These are phyloP conservation scores for Macrocybe gigantea DNA, from an alignment of 768 basidiomycete genomes.

Conservation along the genomic window DNA sequence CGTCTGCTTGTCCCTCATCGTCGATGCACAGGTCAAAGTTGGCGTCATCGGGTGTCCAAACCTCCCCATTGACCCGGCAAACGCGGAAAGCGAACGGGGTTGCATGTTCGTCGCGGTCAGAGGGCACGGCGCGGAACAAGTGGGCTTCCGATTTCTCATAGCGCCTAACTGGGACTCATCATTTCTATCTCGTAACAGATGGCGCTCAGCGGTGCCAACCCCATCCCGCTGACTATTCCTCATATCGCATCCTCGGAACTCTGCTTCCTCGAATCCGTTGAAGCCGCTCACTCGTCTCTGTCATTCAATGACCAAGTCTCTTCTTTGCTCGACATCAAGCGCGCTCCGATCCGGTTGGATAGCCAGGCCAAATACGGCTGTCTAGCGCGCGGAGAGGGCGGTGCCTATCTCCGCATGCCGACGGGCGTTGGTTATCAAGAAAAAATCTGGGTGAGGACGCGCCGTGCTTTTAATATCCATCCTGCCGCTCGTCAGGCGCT, in stretches of 20 bases:
- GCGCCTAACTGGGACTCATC: neutral
- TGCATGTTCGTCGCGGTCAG: constrained; percentile 84
- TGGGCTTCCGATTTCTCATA: constrained; percentile 15
- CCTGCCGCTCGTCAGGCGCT: neutral
- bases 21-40: constrained; percentile 71
- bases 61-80: constrained; percentile 50
- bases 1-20: constrained; percentile 81
- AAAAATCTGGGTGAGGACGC: constrained; percentile 83
- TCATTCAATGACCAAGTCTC: constrained; percentile 76
- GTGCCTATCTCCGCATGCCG: constrained; percentile 76
- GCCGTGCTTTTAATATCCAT: neutral
- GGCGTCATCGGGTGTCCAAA: constrained; percentile 95
- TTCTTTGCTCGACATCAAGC: constrained; percentile 55
- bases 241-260: constrained; percentile 40
- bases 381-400: constrained; percentile 82
- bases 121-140: constrained; percentile 80
- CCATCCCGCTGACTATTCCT: constrained; percentile 49
- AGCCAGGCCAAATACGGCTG: constrained; percentile 94
- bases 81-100: constrained; percentile 60
- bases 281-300: constrained; percentile 88
- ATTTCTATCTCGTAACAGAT: constrained; percentile 28
- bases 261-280: constrained; percentile 86
- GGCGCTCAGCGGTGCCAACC: constrained; percentile 43
- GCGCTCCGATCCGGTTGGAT: constrained; percentile 79
- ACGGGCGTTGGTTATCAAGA: constrained; percentile 75